Evolutionary conservation across 2,329 filamentous ascomycete genomes (phyloP).

Genomic region (Helminthosporium solani): DNA sequence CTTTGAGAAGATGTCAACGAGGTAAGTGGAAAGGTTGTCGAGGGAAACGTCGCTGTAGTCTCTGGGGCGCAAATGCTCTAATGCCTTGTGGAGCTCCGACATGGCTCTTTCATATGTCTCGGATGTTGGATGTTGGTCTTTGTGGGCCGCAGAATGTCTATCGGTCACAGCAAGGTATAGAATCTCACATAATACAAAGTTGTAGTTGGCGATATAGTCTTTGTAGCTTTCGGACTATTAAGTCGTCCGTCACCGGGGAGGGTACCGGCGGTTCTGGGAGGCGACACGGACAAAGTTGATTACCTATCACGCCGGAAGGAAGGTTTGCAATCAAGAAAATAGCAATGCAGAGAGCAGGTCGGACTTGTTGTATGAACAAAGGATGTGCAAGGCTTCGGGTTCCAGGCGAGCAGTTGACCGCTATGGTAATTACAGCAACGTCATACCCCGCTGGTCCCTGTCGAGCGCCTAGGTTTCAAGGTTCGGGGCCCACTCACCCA

Average conservation of each 20-base stretch:
- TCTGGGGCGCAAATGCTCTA: conserved; percentile 46
- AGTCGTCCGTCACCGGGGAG: neutral
- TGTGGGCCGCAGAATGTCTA: neutral
- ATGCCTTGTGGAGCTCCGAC: conserved; percentile 48
- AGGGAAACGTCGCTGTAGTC: conserved; percentile 49
- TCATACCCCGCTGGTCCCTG: neutral
- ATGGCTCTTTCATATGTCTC: conserved; percentile 16
- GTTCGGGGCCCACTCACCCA: too few relatives aligned
- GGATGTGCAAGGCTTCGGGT: neutral
- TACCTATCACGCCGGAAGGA: too few relatives aligned
- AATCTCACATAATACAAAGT: neutral
- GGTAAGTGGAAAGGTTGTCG: conserved; percentile 43
- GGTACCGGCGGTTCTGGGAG: too few relatives aligned
- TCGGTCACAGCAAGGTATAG: neutral
- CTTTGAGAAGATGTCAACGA: conserved; percentile 49
- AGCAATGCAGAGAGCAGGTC: neutral
- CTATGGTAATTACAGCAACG: neutral
- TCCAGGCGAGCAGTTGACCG: neutral
- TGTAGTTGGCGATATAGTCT: neutral
- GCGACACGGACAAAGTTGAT: too few relatives aligned
- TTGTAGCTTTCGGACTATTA: neutral
- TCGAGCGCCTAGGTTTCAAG: too few relatives aligned
- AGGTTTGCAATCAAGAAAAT: neutral
- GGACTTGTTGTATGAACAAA: neutral
- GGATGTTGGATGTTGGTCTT: neutral